Percentiles rank a stretch among this genome's conserved stretches.
phyloP scores from a whole-genome alignment of 345 rosid species.

The Odontarrhena argentea region DNA sequence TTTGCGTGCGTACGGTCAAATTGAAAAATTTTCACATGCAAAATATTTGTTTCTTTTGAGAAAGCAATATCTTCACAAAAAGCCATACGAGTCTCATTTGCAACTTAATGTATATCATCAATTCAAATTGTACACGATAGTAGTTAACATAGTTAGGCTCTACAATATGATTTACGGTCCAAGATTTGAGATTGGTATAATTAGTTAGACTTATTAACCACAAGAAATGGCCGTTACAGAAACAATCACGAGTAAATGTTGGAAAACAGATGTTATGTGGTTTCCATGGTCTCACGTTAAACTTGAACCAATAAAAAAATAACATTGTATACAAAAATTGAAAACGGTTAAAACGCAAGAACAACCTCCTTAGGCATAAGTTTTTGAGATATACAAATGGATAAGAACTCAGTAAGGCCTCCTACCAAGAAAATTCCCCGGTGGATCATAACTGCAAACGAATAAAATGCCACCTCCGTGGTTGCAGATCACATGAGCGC shows the following conservation, averaged over 20 bases:
- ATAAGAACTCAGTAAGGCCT: conserved; percentile 62
- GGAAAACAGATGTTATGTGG: conserved; percentile 26
- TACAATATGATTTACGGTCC: too few species aligned
- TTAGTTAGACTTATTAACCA: conserved; percentile 36
- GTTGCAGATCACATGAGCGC: conserved; percentile 62
- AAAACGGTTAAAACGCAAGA: conserved; percentile 24
- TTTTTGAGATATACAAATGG: conserved; percentile 21
- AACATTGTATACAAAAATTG: conserved; percentile 20
- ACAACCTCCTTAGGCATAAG: conserved; percentile 21
- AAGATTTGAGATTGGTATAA: background rate
- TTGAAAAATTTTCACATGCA: background rate
- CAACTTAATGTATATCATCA: too few species aligned
- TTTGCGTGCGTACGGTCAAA: background rate
- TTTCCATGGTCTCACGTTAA: conserved; percentile 27
- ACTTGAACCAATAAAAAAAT: conserved; percentile 27
- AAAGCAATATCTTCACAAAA: too few species aligned
- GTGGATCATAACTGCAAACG: conserved; percentile 86
- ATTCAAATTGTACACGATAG: too few species aligned
- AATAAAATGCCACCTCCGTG: conserved; percentile 62
- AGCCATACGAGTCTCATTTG: too few species aligned
- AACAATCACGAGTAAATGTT: conserved; percentile 18
- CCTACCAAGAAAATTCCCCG: conserved; percentile 77
- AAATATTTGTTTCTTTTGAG: too few species aligned
- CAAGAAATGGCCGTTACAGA: conserved; percentile 18
- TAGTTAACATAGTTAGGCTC: too few species aligned